These are phyloP conservation scores for Neocucurbitaria cava DNA, from an alignment of 2,329 filamentous ascomycete genomes.

Conservation along the genomic window DNA sequence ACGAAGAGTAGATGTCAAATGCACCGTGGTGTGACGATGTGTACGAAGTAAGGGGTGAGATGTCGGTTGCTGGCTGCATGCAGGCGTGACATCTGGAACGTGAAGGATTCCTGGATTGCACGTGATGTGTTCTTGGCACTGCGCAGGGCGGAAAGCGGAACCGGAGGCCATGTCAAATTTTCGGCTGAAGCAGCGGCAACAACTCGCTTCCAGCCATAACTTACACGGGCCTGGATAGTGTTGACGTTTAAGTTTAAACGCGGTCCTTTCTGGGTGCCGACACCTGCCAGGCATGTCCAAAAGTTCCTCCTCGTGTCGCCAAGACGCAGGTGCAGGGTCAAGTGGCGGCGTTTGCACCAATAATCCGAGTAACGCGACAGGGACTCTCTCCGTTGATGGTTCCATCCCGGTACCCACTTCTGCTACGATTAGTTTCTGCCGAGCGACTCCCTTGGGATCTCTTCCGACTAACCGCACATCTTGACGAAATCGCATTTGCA, in stretches of 20 bases:
- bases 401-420: background rate
- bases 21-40: too few relatives aligned
- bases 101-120: too few relatives aligned
- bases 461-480: background rate
- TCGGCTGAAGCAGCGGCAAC: background rate
- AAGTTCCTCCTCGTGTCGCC: too few relatives aligned
- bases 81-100: too few relatives aligned
- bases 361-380: background rate
- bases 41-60: too few relatives aligned
- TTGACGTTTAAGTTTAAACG: background rate
- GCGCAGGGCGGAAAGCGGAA: too few relatives aligned
- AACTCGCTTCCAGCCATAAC: background rate
- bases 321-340: background rate
- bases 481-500: conserved; percentile 34
- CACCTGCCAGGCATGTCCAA: too few relatives aligned
- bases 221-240: background rate
- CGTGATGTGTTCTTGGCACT: background rate
- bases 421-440: background rate
- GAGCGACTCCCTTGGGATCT: background rate
- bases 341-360: background rate
- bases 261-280: too few relatives aligned
- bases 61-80: too few relatives aligned
- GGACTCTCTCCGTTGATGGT: background rate
- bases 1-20: background rate
- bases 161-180: background rate